Evolutionary conservation across 768 basidiomycete species (phyloP), one percentile per base, ranked within the genome.

Genomic region (Fibroporia radiculosa): DNA sequence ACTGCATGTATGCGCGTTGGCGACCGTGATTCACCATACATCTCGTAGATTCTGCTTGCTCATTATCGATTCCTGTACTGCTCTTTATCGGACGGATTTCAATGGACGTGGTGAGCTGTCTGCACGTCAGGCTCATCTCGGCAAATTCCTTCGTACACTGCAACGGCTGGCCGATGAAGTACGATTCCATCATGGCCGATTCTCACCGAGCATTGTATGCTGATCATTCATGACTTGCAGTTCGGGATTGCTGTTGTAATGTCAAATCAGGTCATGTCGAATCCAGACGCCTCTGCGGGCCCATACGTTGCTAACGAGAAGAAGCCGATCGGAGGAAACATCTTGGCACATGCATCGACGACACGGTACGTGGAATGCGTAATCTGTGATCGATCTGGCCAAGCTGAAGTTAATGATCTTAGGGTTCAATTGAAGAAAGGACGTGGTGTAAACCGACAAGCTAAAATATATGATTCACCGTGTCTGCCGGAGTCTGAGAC

Each of bases 201-300:
- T 11, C n/a, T n/a, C n/a, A n/a, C n/a, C n/a, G n/a, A n/a, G 40
- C 24, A 18, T 38, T 44, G 12, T 49, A 41, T 31, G 19, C 48
- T 51, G 28, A 53, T 52, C 42, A 32, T 42, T 39, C 31, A 20
- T 31, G 33, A 33, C 27, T 35, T 55, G 14, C 50, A 98, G 95
- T 99, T 90, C 58, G 96, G 96, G 23, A 89, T 98, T 39, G 96
- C 96, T 3, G 95, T 98, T 19, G 93, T 99, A 10, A 83, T 97
- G 32, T 89, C 90, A 3, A 99, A 99, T 62, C 96, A 99, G 64
- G 96, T 99, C 54, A 96, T 99, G 78, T 97, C 96, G n/a, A 93
- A 82, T 46, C 95, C 96, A 2, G 96, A 99, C 61, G 92, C 91
- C 23, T 79, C 85, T 3, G 90, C 90, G 38, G 86, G 87, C 11